A percentile compares a stretch with the other conserved stretches of the same genome.
These are phyloP conservation scores for Primulina eburnea DNA, from an alignment of 257 asterid genomes.

Conservation along the genomic window DNA sequence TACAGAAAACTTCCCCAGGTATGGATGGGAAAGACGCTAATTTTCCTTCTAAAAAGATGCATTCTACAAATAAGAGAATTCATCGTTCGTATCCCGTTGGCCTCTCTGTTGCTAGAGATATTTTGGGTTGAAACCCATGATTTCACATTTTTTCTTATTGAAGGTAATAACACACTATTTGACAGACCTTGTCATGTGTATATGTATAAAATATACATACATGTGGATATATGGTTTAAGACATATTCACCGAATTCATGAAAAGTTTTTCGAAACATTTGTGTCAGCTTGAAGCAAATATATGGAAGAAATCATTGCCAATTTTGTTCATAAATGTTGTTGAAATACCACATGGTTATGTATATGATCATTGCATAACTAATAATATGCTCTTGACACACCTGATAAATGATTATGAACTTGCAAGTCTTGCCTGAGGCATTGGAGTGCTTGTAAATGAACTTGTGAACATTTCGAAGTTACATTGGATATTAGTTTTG, in stretches of 20 bases:
- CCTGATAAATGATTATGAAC: no score
- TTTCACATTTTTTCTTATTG: not conserved
- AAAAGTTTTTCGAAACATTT: not conserved
- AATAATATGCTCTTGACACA: no score
- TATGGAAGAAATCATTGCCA: not conserved
- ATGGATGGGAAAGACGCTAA: slow-evolving; percentile 29
- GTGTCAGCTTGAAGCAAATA: not conserved
- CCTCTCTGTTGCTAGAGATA: slow-evolving; percentile 44
- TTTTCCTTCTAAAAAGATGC: slow-evolving; percentile 29
- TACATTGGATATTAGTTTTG: no score
- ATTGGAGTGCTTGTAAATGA: no score
- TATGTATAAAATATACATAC: not conserved
- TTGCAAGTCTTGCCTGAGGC: no score
- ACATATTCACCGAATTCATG: not conserved
- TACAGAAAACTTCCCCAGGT: slow-evolving; percentile 24
- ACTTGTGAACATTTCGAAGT: no score
- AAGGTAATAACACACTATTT: not conserved
- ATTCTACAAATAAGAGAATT: slow-evolving; percentile 53
- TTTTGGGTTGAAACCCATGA: slow-evolving; percentile 34
- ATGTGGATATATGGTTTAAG: not conserved
- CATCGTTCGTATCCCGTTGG: slow-evolving; percentile 66
- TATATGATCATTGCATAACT: no score
- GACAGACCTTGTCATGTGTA: not conserved
- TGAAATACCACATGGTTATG: not conserved
- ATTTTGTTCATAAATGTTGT: not conserved